These are phyloP conservation scores for Coemansia reversa DNA, from an alignment of 192 early-diverging fungal genomes.

Conservation along the genomic window DNA sequence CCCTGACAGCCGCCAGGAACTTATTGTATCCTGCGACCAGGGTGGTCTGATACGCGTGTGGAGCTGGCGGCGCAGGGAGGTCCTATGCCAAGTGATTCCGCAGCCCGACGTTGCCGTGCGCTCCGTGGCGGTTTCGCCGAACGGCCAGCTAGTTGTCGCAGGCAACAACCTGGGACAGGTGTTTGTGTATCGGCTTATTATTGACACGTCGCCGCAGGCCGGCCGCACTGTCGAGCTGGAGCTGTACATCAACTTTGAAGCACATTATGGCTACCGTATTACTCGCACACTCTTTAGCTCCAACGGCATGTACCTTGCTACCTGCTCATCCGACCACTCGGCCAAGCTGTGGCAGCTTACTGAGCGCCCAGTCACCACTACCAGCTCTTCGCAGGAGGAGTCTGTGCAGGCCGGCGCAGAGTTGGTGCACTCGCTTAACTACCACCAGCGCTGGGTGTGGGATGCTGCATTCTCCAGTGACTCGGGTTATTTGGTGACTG, in stretches of 20 bases:
- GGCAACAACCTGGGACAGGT: constrained; percentile 53
- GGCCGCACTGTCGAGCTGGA: constrained; percentile 47
- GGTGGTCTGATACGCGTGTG: constrained; percentile 44
- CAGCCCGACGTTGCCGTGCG: constrained; percentile 37
- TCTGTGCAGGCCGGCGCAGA: constrained; percentile 25
- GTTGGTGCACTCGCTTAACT: constrained; percentile 34
- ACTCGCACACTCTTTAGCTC: constrained; percentile 45
- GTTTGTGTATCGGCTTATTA: constrained; percentile 46
- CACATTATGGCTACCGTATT: constrained; percentile 39
- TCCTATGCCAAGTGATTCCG: constrained; percentile 42
- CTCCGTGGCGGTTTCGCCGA: constrained; percentile 47
- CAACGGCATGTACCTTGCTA: constrained; percentile 39
- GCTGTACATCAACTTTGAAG: constrained; percentile 49
- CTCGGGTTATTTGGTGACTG: constrained; percentile 51
- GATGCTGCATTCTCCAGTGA: constrained; percentile 53
- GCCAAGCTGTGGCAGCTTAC: constrained; percentile 50
- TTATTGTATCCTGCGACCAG: constrained; percentile 52
- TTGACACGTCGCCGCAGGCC: constrained; percentile 40
- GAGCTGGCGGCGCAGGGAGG: constrained; percentile 38
- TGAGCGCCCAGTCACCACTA: constrained; percentile 16
- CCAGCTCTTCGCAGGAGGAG: constrained; percentile 19
- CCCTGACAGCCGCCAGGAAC: constrained; percentile 46
- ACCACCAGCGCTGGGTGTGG: constrained; percentile 56
- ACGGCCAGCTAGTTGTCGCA: constrained; percentile 48
- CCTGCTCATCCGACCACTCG: constrained; percentile 50